These are phyloP conservation scores for Styphnolobium japonicum DNA, from an alignment of 306 rosid genomes.

Conservation along the genomic window DNA sequence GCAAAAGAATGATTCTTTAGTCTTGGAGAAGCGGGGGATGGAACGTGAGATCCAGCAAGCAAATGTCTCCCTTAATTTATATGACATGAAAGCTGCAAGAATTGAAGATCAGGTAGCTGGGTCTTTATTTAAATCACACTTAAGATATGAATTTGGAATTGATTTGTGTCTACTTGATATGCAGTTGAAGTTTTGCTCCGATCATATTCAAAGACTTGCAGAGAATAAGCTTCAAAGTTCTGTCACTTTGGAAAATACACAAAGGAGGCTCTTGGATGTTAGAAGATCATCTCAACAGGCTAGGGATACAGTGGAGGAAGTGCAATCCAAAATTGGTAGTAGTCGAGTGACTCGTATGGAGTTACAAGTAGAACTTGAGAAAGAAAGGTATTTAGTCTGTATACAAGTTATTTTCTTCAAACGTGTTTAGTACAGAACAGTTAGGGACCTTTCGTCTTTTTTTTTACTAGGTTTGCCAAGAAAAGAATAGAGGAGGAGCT, in stretches of 20 bases:
- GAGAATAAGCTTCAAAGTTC: constrained; percentile 63
- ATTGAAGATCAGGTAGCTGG: constrained; percentile 81
- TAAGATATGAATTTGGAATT: constrained; percentile 12
- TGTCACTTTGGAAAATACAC: constrained; percentile 50
- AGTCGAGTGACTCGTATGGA: constrained; percentile 55
- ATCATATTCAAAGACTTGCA: constrained; percentile 55
- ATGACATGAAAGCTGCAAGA: constrained; percentile 63
- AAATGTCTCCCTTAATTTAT: constrained; percentile 59
- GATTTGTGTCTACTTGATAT: constrained; percentile 30
- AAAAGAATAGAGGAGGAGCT: constrained; percentile 75
- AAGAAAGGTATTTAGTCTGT: constrained; percentile 61
- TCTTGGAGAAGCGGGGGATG: constrained; percentile 57
- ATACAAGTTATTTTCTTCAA: not conserved
- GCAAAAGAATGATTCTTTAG: constrained; percentile 61
- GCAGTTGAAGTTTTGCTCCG: constrained; percentile 77
- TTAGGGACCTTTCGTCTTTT: not conserved
- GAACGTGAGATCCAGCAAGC: constrained; percentile 75
- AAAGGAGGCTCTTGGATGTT: constrained; percentile 63
- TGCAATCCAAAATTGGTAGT: constrained; percentile 55
- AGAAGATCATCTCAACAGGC: constrained; percentile 63
- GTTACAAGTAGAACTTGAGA: constrained; percentile 73
- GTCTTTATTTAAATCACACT: constrained; percentile 7
- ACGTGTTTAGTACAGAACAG: not conserved
- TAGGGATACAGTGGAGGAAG: constrained; percentile 52
- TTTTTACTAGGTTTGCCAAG: constrained; percentile 59